phyloP scores from a whole-genome alignment of 2,329 filamentous ascomycete genomes.

The Pezicula radicicola region DNA sequence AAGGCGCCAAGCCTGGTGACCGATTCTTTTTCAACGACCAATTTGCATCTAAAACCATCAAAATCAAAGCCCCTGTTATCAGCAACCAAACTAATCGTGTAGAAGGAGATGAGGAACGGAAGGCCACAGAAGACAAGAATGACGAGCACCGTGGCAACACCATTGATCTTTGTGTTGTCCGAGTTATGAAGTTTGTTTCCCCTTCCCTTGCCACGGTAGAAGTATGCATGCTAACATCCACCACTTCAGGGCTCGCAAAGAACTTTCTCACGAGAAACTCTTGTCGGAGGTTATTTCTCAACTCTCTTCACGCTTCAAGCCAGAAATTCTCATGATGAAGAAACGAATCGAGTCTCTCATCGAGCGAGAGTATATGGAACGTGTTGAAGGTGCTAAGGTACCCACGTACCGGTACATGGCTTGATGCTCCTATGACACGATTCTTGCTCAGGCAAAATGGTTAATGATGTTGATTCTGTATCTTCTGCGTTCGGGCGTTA shows the following conservation, averaged over 20 bases:
- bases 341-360: constrained; percentile 77
- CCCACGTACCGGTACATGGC: constrained; percentile 72
- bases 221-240: constrained; percentile 25
- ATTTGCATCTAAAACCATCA: constrained; percentile 79
- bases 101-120: constrained; percentile 68
- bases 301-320: constrained; percentile 67
- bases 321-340: constrained; percentile 76
- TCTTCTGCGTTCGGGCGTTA: background rate
- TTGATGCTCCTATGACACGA: constrained; percentile 28
- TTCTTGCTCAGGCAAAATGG: background rate
- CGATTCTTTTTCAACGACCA: constrained; percentile 77
- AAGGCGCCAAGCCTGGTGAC: constrained; percentile 68
- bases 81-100: constrained; percentile 75
- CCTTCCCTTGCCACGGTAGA: background rate
- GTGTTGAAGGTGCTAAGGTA: constrained; percentile 61
- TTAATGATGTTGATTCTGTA: background rate
- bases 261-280: constrained; percentile 65
- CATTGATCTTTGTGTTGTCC: constrained; percentile 73
- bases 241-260: constrained; percentile 66
- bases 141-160: constrained; percentile 68
- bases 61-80: constrained; percentile 87
- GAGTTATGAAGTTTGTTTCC: constrained; percentile 77
- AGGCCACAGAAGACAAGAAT: constrained; percentile 73
- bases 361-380: constrained; percentile 73
- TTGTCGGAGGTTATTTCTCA: constrained; percentile 71